Percentiles rank a stretch among this genome's conserved stretches.
These are phyloP conservation scores for Coniosporium tulheliwenetii DNA, from an alignment of 2,329 filamentous ascomycete species.

Conservation along the genomic window DNA sequence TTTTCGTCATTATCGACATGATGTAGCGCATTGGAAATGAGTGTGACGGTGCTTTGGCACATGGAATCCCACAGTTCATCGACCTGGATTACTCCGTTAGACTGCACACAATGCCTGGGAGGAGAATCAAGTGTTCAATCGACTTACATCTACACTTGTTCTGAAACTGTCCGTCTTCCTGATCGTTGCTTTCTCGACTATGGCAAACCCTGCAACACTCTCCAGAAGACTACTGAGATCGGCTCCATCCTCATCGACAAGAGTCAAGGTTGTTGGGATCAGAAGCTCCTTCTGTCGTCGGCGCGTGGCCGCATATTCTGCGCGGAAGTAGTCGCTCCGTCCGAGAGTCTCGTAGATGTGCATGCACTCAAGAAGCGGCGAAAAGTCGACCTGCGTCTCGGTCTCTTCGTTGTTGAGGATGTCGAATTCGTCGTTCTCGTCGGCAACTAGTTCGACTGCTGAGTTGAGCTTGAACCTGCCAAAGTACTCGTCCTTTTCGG, in stretches of 20 bases:
- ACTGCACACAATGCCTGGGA: not conserved
- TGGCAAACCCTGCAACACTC: constrained; percentile 89
- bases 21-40: constrained; percentile 66
- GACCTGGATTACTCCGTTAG: constrained; percentile 36
- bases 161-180: constrained; percentile 70
- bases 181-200: constrained; percentile 91
- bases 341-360: constrained; percentile 94
- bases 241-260: constrained; percentile 69
- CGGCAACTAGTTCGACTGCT: constrained; percentile 84
- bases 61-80: constrained; percentile 98
- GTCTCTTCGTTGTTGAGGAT: constrained; percentile 68
- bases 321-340: constrained; percentile 77
- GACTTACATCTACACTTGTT: constrained; percentile 60
- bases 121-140: constrained; percentile 1
- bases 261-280: constrained; percentile 57
- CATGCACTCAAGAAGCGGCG: constrained; percentile 81
- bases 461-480: constrained; percentile 85
- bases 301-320: constrained; percentile 83
- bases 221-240: constrained; percentile 84
- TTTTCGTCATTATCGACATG: constrained; percentile 78
- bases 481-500: constrained; percentile 60
- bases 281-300: constrained; percentile 84
- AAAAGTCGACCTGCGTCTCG: constrained; percentile 87
- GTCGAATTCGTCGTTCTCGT: constrained; percentile 92
- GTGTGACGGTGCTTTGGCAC: constrained; percentile 70